Evolutionary conservation across 768 basidiomycete species (phyloP), one percentile per base, ranked within the genome.

Genomic region (Hirschioporus abietinus): DNA sequence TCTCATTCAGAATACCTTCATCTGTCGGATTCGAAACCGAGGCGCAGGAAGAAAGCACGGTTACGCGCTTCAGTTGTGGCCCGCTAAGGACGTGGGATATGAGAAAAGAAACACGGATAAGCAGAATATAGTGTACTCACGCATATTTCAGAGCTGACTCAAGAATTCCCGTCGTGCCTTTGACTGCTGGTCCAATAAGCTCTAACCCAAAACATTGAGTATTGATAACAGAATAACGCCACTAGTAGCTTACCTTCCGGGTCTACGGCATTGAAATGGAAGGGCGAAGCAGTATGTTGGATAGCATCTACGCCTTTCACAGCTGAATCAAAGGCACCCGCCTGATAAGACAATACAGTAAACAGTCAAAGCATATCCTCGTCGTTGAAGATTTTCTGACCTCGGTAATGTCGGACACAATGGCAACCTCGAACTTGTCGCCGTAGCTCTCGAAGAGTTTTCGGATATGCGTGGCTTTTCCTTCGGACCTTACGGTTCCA

Each of bases 301-400:
- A 95, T 84, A 0, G 83, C 92, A 67, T 91, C 87, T 8, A 93
- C 86, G 0, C 83, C 91, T 73, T 87, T 84, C 67, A 93, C 89
- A 0, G 87, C 91, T 63, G 91, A 86, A 73, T 94, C 91, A 68
- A 93, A 95, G 0, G 88, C 90, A 7, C 84, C 85, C 1, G 82
- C 82, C 86, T 88, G 27, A n/a, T 1, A 59, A 27, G 30, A 9
- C 36, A n/a, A 64, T 64, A n/a, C 18, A 64, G 35, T 1, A 63
- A 18, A 6, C 20, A 12, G 42, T 10, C 42, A 23, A 9, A 24
- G 25, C 26, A 23, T 7, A 2, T 25, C 24, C 23, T 27, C 35
- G 24, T n/a, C 36, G 58, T 20, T n/a, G n/a, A 35, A 65, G n/a
- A n/a, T n/a, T n/a, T n/a, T n/a, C 78, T 63, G 60, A 84, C 85